Evolutionary conservation across 148 eudicot genomes (phyloP).

Genomic region (Rhododendron kiyosumense): DNA sequence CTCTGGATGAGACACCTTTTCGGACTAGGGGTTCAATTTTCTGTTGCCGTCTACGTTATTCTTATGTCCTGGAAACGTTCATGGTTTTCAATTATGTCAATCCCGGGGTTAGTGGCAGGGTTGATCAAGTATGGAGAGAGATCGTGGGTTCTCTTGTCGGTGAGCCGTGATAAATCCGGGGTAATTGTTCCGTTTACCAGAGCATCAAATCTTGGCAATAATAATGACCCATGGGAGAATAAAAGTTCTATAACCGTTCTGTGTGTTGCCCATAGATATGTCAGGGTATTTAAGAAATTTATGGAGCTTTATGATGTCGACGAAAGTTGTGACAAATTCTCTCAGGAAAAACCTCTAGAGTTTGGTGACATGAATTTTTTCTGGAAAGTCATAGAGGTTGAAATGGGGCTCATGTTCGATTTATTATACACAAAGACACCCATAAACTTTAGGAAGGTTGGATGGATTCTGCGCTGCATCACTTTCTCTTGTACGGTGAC

Average conservation of each 20-base stretch:
- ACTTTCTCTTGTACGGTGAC: neutral
- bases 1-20: neutral
- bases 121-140: neutral
- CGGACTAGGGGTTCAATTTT: too few species aligned
- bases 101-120: neutral
- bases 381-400: neutral
- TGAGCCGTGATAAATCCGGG: neutral
- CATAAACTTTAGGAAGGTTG: neutral
- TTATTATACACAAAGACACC: neutral
- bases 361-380: neutral
- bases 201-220: neutral
- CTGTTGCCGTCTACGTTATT: neutral
- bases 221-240: neutral
- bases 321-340: neutral
- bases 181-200: neutral
- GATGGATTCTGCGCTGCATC: neutral
- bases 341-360: neutral
- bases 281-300: neutral
- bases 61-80: neutral
- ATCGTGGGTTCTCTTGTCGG: neutral
- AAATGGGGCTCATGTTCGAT: neutral
- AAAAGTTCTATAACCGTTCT: neutral
- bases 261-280: neutral
- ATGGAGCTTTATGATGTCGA: neutral
- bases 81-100: neutral